Base-by-base conservation (phyloP, 1,284 basidiomycete species). In the Laetiporus sulphureus region DNA sequence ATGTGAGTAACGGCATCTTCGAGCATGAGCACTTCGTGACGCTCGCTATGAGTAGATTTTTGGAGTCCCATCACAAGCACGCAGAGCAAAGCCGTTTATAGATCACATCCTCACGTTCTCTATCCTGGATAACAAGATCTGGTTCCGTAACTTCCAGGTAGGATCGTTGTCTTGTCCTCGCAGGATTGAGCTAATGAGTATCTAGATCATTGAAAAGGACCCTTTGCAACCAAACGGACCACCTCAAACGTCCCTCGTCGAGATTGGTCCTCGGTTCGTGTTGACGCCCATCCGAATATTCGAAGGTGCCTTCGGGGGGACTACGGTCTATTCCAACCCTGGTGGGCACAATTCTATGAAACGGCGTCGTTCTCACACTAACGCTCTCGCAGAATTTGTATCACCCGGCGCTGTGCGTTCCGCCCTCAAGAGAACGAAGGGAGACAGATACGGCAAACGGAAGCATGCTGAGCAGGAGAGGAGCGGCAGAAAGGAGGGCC, bases 61-160 rank as follows among this genome's bases (percentile, higher is more conserved):
- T 59, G 89, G 89, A 32, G 92, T 98, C 2, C 96, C 96, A 20
- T 79, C 87, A 25, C 81, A 81, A 10, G 88, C 96, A 24, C 75
- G 96, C 49, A 84, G 82, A 57, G 79, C 91, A 11, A 99, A 99
- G 64, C 96, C 96, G 1, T 99, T 99, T 67, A 81, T 99, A 55
- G 96, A 99, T 67, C 96, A 99, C 60, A 83, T 99, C 57, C 76
- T 99, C 49, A 91, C 91, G 33, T 99, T 99, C 65, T 96, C 93
- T 16, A 77, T 99, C 40, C 75, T 96, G 32, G 96, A 99, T 71
- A 79, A 79, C 61, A 98, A 97, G 63, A 91, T 99, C 52, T 99
- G 96, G 96, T 98, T 99, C 75, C 81, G 96, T 51, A 98, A 98
- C 67, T 99, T 89, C 71, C 95, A 99, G 75, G 89, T 88, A 27